Conservation (phyloP, 179 eudicot species). For the Silene noctiflora region DNA sequence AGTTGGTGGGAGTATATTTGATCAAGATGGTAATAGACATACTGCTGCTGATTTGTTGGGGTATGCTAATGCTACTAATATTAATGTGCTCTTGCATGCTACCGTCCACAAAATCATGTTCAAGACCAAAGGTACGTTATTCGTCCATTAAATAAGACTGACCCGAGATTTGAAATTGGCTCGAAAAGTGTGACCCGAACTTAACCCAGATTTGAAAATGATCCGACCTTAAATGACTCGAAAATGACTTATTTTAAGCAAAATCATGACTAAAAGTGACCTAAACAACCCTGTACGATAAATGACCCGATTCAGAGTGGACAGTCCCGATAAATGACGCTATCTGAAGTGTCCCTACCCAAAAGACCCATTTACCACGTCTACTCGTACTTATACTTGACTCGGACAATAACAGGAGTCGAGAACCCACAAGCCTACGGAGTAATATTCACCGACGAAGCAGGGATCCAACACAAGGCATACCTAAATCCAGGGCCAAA, state of each 20-base stretch:
- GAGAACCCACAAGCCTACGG: slow-evolving; percentile 64
- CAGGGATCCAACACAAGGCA: slow-evolving; percentile 61
- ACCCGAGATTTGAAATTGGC: no score
- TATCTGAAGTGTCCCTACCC: no score
- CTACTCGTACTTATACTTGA: not conserved
- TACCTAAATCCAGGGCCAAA: slow-evolving; percentile 48
- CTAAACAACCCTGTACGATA: no score
- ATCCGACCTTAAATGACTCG: no score
- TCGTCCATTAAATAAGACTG: no score
- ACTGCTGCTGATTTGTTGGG: slow-evolving; percentile 48
- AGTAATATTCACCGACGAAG: slow-evolving; percentile 59
- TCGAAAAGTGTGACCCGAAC: no score
- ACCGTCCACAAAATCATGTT: slow-evolving; percentile 51
- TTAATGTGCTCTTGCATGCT: slow-evolving; percentile 47
- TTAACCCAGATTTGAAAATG: no score
- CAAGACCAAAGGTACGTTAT: slow-evolving; percentile 42
- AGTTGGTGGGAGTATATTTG: slow-evolving; percentile 39
- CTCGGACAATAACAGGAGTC: slow-evolving; percentile 31
- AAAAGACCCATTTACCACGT: no score
- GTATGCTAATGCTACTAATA: slow-evolving; percentile 34
- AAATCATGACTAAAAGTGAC: no score
- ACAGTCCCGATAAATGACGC: no score
- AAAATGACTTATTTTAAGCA: no score
- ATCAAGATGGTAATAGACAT: slow-evolving; percentile 40
- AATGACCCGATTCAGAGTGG: no score